Evolutionary conservation across 139 green algal genomes (phyloP).

Genomic region (Chara braunii): DNA sequence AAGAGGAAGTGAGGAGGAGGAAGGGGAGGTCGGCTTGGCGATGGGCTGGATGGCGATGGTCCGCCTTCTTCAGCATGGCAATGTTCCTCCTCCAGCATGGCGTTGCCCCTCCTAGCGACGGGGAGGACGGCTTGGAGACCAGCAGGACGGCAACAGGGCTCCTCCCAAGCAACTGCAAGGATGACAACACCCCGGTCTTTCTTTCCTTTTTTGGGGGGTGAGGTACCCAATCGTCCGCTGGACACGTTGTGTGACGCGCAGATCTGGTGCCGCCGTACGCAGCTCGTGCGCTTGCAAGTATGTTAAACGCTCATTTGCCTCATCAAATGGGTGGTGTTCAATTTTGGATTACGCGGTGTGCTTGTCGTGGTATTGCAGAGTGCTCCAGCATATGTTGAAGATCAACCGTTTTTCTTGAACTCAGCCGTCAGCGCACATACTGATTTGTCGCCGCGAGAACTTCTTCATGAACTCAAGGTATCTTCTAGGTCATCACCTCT

Average conservation of each 20-base stretch:
- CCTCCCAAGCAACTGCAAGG: not conserved
- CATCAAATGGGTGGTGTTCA: not conserved
- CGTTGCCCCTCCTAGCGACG: not conserved
- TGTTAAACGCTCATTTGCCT: not conserved
- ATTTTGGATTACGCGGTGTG: constrained; percentile 10
- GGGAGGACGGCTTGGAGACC: too few relatives aligned
- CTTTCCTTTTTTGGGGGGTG: not conserved
- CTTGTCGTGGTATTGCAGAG: constrained; percentile 56
- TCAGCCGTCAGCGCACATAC: too few relatives aligned
- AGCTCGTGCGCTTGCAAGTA: not conserved
- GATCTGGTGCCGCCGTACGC: not conserved
- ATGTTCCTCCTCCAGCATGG: too few relatives aligned
- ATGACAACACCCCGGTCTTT: not conserved
- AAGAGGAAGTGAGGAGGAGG: not conserved
- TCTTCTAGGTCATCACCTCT: too few relatives aligned
- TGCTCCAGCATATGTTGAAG: constrained; percentile 65
- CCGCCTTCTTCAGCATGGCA: too few relatives aligned
- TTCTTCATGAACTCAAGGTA: too few relatives aligned
- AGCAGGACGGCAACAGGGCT: too few relatives aligned
- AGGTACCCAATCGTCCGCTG: not conserved
- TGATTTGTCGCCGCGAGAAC: too few relatives aligned
- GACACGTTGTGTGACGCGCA: not conserved
- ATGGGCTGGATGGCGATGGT: constrained; percentile 26
- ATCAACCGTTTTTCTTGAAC: constrained; percentile 89
- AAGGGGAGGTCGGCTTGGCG: constrained; percentile 28